phyloP scores from a whole-genome alignment of 768 basidiomycete genomes.

The Psilocybe azurescens region DNA sequence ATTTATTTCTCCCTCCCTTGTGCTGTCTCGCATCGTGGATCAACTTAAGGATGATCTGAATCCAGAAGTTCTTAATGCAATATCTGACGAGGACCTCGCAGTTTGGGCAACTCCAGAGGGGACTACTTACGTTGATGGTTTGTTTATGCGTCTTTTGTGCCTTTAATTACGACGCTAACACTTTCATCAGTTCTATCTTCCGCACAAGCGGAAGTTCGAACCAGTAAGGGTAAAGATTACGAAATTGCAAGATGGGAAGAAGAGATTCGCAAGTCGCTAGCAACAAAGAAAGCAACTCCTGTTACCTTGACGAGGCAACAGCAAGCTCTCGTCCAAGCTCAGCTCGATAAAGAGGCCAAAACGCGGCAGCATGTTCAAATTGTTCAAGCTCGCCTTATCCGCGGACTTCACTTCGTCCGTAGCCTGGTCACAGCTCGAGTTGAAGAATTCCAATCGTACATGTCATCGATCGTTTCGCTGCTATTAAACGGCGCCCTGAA shows the following conservation, averaged over 20 bases:
- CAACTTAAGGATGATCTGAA: constrained; percentile 74
- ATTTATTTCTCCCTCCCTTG: constrained; percentile 75
- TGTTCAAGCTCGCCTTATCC: constrained; percentile 59
- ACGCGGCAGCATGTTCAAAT: constrained; percentile 64
- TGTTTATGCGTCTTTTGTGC: constrained; percentile 17
- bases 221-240: constrained; percentile 82
- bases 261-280: constrained; percentile 86
- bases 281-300: constrained; percentile 72
- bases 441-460: constrained; percentile 58
- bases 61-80: constrained; percentile 54
- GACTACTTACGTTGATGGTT: constrained; percentile 82
- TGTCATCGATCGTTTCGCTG: constrained; percentile 62
- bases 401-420: constrained; percentile 73
- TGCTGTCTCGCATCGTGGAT: constrained; percentile 72
- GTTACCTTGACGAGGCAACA: constrained; percentile 81
- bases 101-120: constrained; percentile 90
- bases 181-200: constrained; percentile 61
- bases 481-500: constrained; percentile 71
- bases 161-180: not conserved
- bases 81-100: constrained; percentile 77
- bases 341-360: constrained; percentile 79
- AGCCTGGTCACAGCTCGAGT: constrained; percentile 58
- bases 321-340: constrained; percentile 80
- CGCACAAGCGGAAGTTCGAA: constrained; percentile 55
- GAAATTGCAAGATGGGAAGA: constrained; percentile 96